Evolutionary conservation across 2,329 filamentous ascomycete species (phyloP).

Genomic region (Scopulariopsis brevicaulis): DNA sequence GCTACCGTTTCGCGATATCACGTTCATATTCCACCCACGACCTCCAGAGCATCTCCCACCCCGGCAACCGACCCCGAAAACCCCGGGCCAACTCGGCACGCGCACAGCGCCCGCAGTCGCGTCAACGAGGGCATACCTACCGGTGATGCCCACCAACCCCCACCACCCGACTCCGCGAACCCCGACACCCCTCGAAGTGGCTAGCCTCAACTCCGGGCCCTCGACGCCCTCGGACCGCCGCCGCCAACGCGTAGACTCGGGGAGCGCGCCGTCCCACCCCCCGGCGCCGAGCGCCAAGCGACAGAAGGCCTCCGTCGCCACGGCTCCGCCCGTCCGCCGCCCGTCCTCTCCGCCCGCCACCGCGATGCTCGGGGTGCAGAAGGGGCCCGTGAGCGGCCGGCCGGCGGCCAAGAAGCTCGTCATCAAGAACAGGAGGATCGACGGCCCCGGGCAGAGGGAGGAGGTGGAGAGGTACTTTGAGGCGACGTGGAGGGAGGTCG

Average conservation of each 20-base stretch:
- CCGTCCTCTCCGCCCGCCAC: neutral
- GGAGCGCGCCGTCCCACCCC: slow-evolving; percentile 16
- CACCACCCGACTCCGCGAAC: neutral
- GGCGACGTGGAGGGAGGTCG: slow-evolving; percentile 62
- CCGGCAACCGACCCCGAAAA: neutral
- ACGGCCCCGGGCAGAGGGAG: slow-evolving; percentile 36
- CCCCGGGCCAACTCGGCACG: neutral
- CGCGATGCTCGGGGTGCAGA: neutral
- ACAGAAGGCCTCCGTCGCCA: slow-evolving; percentile 15
- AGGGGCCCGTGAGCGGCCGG: neutral
- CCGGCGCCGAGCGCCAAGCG: slow-evolving; percentile 17
- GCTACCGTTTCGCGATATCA: neutral
- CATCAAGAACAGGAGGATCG: slow-evolving; percentile 78
- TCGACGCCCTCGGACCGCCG: slow-evolving; percentile 7
- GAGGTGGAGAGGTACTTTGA: slow-evolving; percentile 70
- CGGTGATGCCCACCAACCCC: neutral
- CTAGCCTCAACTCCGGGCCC: neutral
- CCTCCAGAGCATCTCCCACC: neutral
- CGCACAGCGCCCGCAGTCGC: neutral
- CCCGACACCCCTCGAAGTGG: neutral
- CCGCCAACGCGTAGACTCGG: slow-evolving; percentile 22
- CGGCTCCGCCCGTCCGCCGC: neutral
- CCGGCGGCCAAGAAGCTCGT: slow-evolving; percentile 63
- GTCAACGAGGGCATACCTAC: neutral
- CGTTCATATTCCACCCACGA: neutral